Base-by-base conservation (phyloP, 345 rosid species). In the Orychophragmus violaceus region DNA sequence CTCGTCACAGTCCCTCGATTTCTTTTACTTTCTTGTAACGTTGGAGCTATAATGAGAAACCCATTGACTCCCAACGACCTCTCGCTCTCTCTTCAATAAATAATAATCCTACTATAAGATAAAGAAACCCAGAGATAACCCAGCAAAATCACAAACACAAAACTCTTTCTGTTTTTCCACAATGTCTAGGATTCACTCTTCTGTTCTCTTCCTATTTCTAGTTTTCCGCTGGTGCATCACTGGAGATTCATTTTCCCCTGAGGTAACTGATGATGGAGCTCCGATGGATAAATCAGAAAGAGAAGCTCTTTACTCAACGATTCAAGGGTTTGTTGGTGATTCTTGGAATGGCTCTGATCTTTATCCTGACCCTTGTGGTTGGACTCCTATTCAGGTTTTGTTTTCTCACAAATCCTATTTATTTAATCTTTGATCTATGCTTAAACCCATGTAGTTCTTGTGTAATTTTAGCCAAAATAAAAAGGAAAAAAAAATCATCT, bases 291-390 rank as follows among this genome's bases (percentile, higher is more conserved):
- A 70, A 71, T 61, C 76, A 19, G 96, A 91, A 71, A 69, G 70
- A 75, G 82, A 70, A 50, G 84, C 89, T 22, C 84, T 91, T 30
- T 91, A 82, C 78, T 71, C 82, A 58, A 81, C 87, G 18, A 78
- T 91, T 16, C 83, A 82, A 74, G 97, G 97, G 17, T 88, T 91
- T 70, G 87, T 83, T 10, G 96, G 96, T 39, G 66, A 79, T 49
- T 78, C 83, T 87, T 91, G 93, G 97, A 91, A 91, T 78, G 97
- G 93, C 62, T 85, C 93, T 29, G 88, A 86, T 81, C 95, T 91
- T 35, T 91, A 85, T 73, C 97, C 96, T 14, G 96, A 91, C 59
- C 97, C 97, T 65, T 91, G 97, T 78, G 96, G 97, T 4, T 91
- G 91, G 93, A 91, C 93, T 74, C 95, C 95, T 24, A 88, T 90